Evolutionary conservation across 1,139 yeast genomes (phyloP).

Genomic region (Pichia sp.): DNA sequence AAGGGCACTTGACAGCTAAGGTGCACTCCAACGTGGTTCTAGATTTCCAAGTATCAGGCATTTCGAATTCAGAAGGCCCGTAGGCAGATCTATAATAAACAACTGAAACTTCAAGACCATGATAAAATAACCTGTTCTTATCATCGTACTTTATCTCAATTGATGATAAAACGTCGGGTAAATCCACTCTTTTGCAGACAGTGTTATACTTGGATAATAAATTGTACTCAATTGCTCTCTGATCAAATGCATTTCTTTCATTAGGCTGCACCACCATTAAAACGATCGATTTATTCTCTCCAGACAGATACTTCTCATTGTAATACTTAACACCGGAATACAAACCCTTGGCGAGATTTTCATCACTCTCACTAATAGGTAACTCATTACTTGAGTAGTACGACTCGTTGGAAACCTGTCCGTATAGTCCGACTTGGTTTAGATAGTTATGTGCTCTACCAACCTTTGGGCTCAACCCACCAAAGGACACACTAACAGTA

Average conservation of each 20-base stretch:
- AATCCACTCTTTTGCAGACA: conserved; percentile 59
- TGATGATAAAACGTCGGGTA: conserved; percentile 51
- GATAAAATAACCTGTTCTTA: conserved; percentile 44
- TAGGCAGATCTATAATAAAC: conserved; percentile 91
- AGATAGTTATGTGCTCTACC: conserved; percentile 69
- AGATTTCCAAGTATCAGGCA: conserved; percentile 67
- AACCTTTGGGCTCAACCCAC: conserved; percentile 79
- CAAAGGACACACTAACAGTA: conserved; percentile 93
- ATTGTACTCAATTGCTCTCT: conserved; percentile 73
- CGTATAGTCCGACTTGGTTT: conserved; percentile 54
- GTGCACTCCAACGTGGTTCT: conserved; percentile 69
- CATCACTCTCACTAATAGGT: conserved; percentile 64
- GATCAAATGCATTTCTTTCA: conserved; percentile 89
- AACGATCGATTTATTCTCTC: conserved; percentile 45
- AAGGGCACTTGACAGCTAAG: conserved; percentile 85
- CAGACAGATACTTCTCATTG: conserved; percentile 29
- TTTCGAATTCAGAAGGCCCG: conserved; percentile 53
- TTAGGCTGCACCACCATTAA: conserved; percentile 77
- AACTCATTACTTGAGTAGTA: conserved; percentile 44
- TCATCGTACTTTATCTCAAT: conserved; percentile 39
- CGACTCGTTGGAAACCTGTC: conserved; percentile 35
- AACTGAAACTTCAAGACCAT: conserved; percentile 70
- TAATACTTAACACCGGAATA: conserved; percentile 63
- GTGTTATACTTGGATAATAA: conserved; percentile 55
- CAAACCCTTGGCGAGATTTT: conserved; percentile 63